Percentiles rank a stretch among this genome's conserved stretches.
phyloP scores from a whole-genome alignment of 2,329 filamentous ascomycete genomes.

The Phyllosticta ampelicida region DNA sequence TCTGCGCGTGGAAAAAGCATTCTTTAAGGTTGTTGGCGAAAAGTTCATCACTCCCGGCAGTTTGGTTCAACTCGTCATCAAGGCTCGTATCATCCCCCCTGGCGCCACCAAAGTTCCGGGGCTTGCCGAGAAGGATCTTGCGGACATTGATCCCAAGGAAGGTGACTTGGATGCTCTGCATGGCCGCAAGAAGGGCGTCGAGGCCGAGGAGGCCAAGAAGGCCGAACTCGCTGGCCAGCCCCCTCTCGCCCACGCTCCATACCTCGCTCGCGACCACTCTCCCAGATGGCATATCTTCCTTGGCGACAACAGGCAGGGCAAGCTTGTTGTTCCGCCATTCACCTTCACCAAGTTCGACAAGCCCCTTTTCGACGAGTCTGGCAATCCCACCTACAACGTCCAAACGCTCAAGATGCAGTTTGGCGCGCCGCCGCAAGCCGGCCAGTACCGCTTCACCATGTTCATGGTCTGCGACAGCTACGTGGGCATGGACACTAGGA shows the following conservation, averaged over 20 bases:
- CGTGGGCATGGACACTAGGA: conserved; percentile 83
- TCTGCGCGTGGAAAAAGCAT: conserved; percentile 78
- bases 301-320: conserved; percentile 84
- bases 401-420: conserved; percentile 87
- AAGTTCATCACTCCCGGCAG: conserved; percentile 85
- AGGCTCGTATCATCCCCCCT: conserved; percentile 86
- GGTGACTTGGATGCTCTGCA: conserved; percentile 80
- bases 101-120: conserved; percentile 64
- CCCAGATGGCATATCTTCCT: conserved; percentile 93
- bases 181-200: conserved; percentile 47
- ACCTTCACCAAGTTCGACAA: conserved; percentile 90
- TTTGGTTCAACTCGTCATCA: conserved; percentile 87
- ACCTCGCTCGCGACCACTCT: conserved; percentile 78
- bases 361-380: conserved; percentile 67
- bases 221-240: conserved; percentile 48
- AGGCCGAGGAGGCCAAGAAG: conserved; percentile 47
- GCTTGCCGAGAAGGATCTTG: conserved; percentile 67
- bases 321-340: conserved; percentile 93
- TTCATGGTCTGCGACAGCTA: conserved; percentile 92
- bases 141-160: conserved; percentile 87
- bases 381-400: conserved; percentile 84
- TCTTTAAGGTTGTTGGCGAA: conserved; percentile 97
- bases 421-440: conserved; percentile 37
- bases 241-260: conserved; percentile 81
- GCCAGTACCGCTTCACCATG: conserved; percentile 90